Evolutionary conservation across 2,329 filamentous ascomycete genomes (phyloP).

Genomic region (Achaetomium macrosporum): DNA sequence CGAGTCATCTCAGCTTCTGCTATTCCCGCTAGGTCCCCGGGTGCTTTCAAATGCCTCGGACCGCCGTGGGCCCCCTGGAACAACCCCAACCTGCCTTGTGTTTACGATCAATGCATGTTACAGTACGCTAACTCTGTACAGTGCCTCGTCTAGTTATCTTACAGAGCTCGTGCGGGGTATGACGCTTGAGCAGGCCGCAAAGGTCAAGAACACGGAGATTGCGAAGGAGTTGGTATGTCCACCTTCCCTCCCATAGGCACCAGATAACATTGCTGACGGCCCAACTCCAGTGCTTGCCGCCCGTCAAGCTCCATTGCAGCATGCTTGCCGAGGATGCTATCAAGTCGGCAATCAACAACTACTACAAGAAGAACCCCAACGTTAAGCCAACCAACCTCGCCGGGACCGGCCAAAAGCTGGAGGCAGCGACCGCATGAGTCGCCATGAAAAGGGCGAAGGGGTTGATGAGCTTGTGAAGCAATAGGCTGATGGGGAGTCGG

Average conservation of each 20-base stretch:
- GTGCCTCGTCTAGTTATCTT: conserved; percentile 82
- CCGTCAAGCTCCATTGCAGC: conserved; percentile 79
- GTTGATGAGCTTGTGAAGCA: background rate
- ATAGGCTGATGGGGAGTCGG: background rate
- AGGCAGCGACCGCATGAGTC: conserved; percentile 19
- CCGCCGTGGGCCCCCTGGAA: background rate
- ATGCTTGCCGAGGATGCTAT: conserved; percentile 92
- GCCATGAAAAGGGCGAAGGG: background rate
- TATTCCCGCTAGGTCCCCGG: too few species aligned
- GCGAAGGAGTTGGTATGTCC: conserved; percentile 73
- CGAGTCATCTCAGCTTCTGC: too few species aligned
- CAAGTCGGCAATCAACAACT: conserved; percentile 85
- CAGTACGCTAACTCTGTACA: conserved; percentile 12
- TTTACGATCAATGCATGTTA: background rate
- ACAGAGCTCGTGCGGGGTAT: conserved; percentile 94
- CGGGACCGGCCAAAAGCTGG: conserved; percentile 62
- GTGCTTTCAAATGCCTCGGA: too few species aligned
- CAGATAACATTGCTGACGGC: conserved; percentile 36
- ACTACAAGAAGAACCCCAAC: conserved; percentile 84
- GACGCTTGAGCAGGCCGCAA: conserved; percentile 87
- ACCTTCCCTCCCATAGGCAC: conserved; percentile 74
- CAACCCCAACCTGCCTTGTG: background rate
- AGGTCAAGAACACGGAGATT: conserved; percentile 96
- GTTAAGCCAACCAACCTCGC: conserved; percentile 68
- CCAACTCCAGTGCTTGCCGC: conserved; percentile 67